phyloP scores from a whole-genome alignment of 23 red algal species.

The Gracilaria gracilis region DNA sequence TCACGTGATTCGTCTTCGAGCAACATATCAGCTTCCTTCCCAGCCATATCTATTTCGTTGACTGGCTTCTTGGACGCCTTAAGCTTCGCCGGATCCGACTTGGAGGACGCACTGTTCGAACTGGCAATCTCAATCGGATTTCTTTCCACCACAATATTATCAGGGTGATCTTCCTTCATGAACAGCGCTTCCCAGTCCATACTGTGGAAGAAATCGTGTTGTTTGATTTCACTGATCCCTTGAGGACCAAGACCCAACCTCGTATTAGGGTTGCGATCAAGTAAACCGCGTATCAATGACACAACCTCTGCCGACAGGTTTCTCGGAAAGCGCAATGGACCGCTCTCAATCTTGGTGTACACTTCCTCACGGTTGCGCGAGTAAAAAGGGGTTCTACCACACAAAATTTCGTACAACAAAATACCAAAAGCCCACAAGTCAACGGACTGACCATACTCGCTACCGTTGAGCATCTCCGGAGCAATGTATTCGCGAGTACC shows the following conservation, averaged over 20 bases:
- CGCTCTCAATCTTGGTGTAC: conserved; percentile 79
- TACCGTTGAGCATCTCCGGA: conserved; percentile 85
- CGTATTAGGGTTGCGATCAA: conserved; percentile 84
- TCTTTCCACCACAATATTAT: conserved; percentile 72
- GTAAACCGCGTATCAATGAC: conserved; percentile 74
- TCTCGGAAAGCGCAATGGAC: conserved; percentile 78
- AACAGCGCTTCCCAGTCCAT: conserved; percentile 78
- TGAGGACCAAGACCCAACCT: conserved; percentile 75
- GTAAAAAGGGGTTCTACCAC: conserved; percentile 86
- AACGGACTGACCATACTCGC: conserved; percentile 86
- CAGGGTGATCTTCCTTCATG: conserved; percentile 47
- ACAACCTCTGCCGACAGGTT: conserved; percentile 71
- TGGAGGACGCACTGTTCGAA: neutral
- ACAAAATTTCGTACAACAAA: conserved; percentile 86
- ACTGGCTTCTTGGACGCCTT: neutral
- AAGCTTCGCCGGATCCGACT: neutral
- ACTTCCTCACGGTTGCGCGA: conserved; percentile 84
- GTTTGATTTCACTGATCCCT: conserved; percentile 84
- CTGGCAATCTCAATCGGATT: conserved; percentile 32
- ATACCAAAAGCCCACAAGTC: conserved; percentile 96
- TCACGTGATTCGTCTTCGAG: conserved; percentile 58
- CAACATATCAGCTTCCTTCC: conserved; percentile 62
- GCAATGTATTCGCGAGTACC: conserved; percentile 85
- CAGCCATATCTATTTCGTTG: conserved; percentile 36
- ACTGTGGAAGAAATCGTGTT: conserved; percentile 78